Evolutionary conservation across 2,329 filamentous ascomycete species (phyloP).

Genomic region (Neopestalotiopsis rosae): DNA sequence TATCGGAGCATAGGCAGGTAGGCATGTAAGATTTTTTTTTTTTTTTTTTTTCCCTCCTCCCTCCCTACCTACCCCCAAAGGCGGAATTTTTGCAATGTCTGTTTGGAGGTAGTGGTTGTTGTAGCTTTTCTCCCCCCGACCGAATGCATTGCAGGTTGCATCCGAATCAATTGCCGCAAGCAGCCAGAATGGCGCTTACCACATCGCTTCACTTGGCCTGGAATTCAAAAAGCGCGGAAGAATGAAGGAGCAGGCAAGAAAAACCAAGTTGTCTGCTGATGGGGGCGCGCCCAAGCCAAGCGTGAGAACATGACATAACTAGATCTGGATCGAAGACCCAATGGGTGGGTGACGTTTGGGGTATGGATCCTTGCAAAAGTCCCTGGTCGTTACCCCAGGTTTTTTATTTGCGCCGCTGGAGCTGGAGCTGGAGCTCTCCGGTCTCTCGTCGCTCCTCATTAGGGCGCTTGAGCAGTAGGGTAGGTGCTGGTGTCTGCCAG

Average conservation of each 20-base stretch:
- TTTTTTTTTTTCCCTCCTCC: not conserved
- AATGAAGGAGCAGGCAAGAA: not conserved
- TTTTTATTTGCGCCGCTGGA: not conserved
- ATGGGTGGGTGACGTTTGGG: not conserved
- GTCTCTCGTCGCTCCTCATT: not conserved
- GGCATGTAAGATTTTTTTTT: not conserved
- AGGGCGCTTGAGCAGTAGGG: not conserved
- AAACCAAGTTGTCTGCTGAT: conserved; percentile 5
- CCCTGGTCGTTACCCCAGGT: conserved; percentile 9
- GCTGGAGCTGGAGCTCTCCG: no score
- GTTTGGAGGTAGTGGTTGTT: not conserved
- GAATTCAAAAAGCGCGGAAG: not conserved
- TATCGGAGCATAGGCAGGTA: not conserved
- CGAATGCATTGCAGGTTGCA: not conserved
- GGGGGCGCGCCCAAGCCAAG: not conserved
- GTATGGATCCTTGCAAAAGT: not conserved
- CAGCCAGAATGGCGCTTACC: not conserved
- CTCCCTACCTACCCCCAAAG: no score
- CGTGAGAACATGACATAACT: conserved; percentile 8
- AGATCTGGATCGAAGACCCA: not conserved
- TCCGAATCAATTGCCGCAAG: conserved; percentile 1
- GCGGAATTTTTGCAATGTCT: not conserved
- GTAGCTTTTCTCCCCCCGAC: not conserved
- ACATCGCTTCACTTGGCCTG: not conserved
- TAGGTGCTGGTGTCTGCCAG: no score